Evolutionary conservation across 2,329 filamentous ascomycete genomes (phyloP).

Genomic region (Lecanoromycetidae sp.): DNA sequence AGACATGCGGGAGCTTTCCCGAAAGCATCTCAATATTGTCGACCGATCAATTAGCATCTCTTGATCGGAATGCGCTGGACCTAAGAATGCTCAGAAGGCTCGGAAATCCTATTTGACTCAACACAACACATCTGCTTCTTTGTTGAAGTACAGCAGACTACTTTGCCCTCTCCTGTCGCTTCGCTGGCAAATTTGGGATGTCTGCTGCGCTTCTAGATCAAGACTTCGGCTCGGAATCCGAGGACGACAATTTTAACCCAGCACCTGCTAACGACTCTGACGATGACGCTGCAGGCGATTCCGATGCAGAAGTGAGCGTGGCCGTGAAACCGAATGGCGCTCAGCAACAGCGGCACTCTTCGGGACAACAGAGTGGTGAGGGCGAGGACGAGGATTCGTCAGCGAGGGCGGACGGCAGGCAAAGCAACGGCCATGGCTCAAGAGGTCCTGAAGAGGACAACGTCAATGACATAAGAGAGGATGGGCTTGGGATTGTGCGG

Average conservation of each 20-base stretch:
- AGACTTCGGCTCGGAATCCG: constrained; percentile 19
- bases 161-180: background rate
- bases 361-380: background rate
- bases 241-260: constrained; percentile 20
- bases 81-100: background rate
- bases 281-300: constrained; percentile 12
- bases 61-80: background rate
- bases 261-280: constrained; percentile 17
- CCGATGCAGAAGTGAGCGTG: constrained; percentile 1
- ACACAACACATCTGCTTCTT: background rate
- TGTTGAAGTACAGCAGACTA: background rate
- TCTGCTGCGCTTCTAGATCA: constrained; percentile 13
- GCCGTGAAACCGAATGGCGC: constrained; percentile 1
- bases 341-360: background rate
- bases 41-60: constrained; percentile 4
- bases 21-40: background rate
- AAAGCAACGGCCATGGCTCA: constrained; percentile 9
- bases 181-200: no score
- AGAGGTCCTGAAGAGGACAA: constrained; percentile 25
- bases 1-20: background rate
- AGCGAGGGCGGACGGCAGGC: constrained; percentile 12
- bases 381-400: constrained; percentile 44
- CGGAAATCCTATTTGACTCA: no score
- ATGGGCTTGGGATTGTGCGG: constrained; percentile 31
- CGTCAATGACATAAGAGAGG: constrained; percentile 27